Evolutionary conservation across 192 early-diverging fungal species (phyloP), one percentile per base, ranked within the genome.

Genomic region (Lobosporangium transversale): DNA sequence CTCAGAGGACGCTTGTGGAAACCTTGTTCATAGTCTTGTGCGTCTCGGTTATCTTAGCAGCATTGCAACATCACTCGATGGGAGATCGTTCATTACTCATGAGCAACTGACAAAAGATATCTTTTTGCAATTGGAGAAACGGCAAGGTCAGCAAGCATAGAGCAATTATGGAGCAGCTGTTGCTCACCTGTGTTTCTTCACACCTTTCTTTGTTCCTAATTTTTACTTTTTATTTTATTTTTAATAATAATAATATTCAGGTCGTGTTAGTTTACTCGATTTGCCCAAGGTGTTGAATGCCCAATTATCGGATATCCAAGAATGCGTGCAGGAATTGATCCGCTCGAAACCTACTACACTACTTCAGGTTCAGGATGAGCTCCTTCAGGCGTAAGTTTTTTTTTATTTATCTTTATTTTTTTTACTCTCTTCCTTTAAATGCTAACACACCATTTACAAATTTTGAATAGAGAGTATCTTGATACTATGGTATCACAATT

Each of bases 31-130:
- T 15, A 67, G 58, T 36, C 59, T 76, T 4, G 37, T 62, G 1
- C 73, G 65, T 2, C 64, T 76, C 45, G 73, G 73, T 2, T 67
- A 57, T 48, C 56, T 76, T 31, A 1, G 44, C 32, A 60, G 62
- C 36, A 62, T 76, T 8, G 42, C 33, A 12, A 45, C 51, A 15
- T 66, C 63, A 9, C 63, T 66, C 29, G 73, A 76, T 35, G 73
- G 73, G 33, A 62, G 62, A 18, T 26, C 73, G 44, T 76, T 76
- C 53, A 67, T 76, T 40, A 76, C 73, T 24, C 73, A 67, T 49
- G 63, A 76, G 6, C 63, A 76, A 24, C 64, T 76, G 20, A 29
- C 43, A 29, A n/a, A 50, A 30, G 73, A 76, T 30, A 67, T 76
- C 20, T 20, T 51, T 0, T 20, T 47, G 4, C 37, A 57, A 17